Conservation (phyloP, 2,329 filamentous ascomycete genomes). For the Fusarium setosum region DNA sequence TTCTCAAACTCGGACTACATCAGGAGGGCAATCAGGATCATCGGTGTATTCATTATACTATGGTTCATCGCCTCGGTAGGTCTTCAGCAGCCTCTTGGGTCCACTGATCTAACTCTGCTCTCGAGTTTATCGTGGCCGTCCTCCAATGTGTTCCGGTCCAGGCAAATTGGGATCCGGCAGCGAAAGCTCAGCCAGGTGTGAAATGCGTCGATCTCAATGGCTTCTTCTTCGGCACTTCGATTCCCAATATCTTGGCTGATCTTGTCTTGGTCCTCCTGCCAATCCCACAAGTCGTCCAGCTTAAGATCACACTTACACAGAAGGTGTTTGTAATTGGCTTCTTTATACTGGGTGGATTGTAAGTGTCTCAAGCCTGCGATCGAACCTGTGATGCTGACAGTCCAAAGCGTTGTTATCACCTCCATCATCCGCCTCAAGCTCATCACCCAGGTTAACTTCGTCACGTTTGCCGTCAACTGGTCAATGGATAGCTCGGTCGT, state of each 20-base stretch:
- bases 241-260: background rate
- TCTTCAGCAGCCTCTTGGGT: background rate
- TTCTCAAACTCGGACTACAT: conserved; percentile 1
- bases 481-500: background rate
- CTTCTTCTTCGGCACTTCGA: conserved; percentile 1
- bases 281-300: background rate
- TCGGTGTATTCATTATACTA: background rate
- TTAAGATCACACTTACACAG: background rate
- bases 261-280: background rate
- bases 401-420: conserved; percentile 1
- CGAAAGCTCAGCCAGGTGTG: background rate
- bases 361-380: background rate
- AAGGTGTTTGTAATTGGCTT: background rate
- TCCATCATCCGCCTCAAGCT: background rate
- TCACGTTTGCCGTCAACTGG: background rate
- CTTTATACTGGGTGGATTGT: conserved; percentile 2
- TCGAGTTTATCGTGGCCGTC: background rate
- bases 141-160: background rate
- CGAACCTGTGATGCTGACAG: background rate
- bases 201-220: background rate
- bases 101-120: background rate
- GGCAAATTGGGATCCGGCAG: background rate
- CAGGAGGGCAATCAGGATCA: background rate
- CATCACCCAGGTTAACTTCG: background rate
- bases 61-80: background rate